phyloP scores from a whole-genome alignment of 176 grass and related monocot species.

The Paspalum vaginatum region DNA sequence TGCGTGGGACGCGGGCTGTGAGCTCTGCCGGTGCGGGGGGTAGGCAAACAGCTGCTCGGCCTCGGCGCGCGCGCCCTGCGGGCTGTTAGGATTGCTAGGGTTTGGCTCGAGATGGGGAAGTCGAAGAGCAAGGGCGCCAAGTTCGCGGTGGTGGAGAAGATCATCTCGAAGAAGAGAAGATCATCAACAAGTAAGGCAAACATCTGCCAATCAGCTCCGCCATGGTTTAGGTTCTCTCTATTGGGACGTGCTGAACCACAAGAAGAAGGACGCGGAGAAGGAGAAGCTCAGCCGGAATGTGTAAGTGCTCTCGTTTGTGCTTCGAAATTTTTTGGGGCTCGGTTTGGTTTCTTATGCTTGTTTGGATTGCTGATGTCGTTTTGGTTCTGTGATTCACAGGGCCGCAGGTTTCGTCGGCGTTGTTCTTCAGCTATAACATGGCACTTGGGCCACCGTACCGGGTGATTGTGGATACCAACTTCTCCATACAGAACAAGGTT shows the following conservation, averaged over 20 bases:
- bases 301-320: constrained; percentile 35
- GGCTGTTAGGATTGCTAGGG: too few species aligned
- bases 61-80: too few species aligned
- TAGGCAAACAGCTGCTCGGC: too few species aligned
- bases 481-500: constrained; percentile 97
- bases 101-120: constrained; percentile 34
- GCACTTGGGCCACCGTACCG: constrained; percentile 81
- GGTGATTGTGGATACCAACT: constrained; percentile 98
- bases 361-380: background rate
- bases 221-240: too few species aligned
- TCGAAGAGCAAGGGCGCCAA: constrained; percentile 67
- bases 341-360: background rate
- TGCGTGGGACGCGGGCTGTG: too few species aligned
- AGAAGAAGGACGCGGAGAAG: too few species aligned
- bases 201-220: too few species aligned
- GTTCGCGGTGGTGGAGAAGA: constrained; percentile 41
- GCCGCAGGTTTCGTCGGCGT: constrained; percentile 57
- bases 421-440: constrained; percentile 90
- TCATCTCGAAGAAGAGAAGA: too few species aligned
- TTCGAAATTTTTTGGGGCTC: background rate
- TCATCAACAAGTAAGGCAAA: too few species aligned
- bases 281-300: constrained; percentile 39
- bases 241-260: too few species aligned
- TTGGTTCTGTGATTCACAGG: constrained; percentile 38
- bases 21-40: too few species aligned